Evolutionary conservation across 768 basidiomycete genomes (phyloP), one percentile per base, ranked within the genome.

Genomic region (Podaxis pistillaris): DNA sequence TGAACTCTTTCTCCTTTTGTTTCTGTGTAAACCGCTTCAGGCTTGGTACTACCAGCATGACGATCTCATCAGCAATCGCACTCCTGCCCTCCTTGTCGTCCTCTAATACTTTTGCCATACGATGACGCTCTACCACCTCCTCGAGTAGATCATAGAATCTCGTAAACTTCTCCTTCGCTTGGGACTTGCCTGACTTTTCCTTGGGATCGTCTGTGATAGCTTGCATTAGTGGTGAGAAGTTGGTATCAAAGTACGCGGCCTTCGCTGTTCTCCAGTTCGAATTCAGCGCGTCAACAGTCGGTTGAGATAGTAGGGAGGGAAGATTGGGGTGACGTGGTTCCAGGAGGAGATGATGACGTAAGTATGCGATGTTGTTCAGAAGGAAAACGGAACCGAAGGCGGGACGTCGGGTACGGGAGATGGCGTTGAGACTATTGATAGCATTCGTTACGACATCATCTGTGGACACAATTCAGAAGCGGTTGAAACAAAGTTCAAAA

Each of bases 231-330:
- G 90, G 88, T 6, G 87, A 86, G 72, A 90, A 93, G 73, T 92
- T 94, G 24, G 88, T 79, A 64, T 93, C 92, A 63, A 92, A 92
- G 73, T 94, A 94, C 3, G 80, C 88, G 8, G 91, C 90, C 72
- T 93, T 93, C 47, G 92, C 88, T 0, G 86, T 92, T 40, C 91
- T 86, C 76, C 87, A 91, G 63, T 84, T 86, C 4, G 87, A 88
- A 64, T 84, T 83, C 30, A 94, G 79, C 19, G 79, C 66, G 22
- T 91, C 89, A 50, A 83, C 76, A 0, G 89, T 81, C 0, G 86
- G 81, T 30, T 81, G 81, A 12, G 90, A 85, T 40, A 94, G 73
- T 12, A 91, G 72, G 8, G 78, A 70, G 15, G 76, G 72, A 2
- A 89, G 73, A 0, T 74, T 71, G 1, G 80, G 73, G 63, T 84